Base-by-base conservation (phyloP, 306 rosid species). In the Ochetophila trinervis region DNA sequence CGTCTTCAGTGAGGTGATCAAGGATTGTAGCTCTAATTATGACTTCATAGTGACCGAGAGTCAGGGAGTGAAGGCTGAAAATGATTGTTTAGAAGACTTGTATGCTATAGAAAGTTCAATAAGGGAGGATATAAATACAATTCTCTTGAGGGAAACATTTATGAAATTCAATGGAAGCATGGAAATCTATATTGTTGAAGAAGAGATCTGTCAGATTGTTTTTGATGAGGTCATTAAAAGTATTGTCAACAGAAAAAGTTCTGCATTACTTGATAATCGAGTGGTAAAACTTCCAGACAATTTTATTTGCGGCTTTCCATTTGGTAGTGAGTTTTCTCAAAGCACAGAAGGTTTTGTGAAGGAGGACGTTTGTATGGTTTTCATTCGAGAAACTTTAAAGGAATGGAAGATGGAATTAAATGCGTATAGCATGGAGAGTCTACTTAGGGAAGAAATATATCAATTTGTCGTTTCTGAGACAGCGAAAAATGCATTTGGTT, bases 331-430 rank as follows among this genome's bases (percentile, higher is more conserved):
- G 68, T 32, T 66, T 42, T 37, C 44, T 44, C 51, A 21, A 37
- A 27, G 17, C 17, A 44, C 51, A 13, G 85, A 84, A 68, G 55
- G 20, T 70, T 42, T 42, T 61, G 13, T 84, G 19, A 57, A 65
- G 70, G 86, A 84, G 52, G 91, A 89, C 70, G 61, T 80, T 1
- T 59, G 19, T 19, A 71, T 52, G 83, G 79, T 75, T 78, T 84
- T 83, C 64, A 50, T 81, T 15, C 69, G 66, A 57, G 72, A 74
- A 54, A 78, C 73, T 63, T 22, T 81, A 27, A 57, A 76, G 64
- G 82, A 87, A 63, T 85, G 87, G 95, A 56, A 71, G 45, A 22
- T 59, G 65, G 70, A 74, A 24, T 63, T 81, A 63, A 83, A 76
- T 6, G 44, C 56, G 57, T 63, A 63, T 16, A 21, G 22, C 27